Conservation (phyloP, 2,329 filamentous ascomycete genomes). For the Arthrobotrys sphaeroides region DNA sequence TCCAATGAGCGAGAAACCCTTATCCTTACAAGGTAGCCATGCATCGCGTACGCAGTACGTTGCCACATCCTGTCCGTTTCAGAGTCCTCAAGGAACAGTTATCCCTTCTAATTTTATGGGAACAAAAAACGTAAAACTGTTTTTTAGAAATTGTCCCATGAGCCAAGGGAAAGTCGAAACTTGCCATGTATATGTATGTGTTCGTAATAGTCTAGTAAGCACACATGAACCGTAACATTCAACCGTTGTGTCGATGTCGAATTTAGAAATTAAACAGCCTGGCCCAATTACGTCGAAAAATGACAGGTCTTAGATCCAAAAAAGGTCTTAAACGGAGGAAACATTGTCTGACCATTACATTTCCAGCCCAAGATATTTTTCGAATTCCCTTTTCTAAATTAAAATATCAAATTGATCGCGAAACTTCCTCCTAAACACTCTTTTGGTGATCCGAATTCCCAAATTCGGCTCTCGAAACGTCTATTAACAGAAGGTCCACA, state of each 20-base stretch:
- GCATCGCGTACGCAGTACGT: no score
- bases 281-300: not conserved
- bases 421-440: not conserved
- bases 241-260: not conserved
- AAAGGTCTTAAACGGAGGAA: not conserved
- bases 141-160: not conserved
- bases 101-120: not conserved
- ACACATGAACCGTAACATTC: not conserved
- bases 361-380: no score
- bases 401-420: not conserved
- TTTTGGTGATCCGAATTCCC: not conserved
- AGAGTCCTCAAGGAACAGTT: no score
- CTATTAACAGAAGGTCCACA: not conserved
- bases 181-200: no score
- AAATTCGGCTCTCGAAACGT: not conserved
- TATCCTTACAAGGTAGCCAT: not conserved
- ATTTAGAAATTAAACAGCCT: not conserved
- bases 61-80: not conserved
- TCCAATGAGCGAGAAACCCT: no score
- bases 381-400: constrained; percentile 1
- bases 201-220: not conserved
- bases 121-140: not conserved
- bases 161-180: not conserved
- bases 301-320: not conserved
- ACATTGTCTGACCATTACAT: not conserved